Conservation (phyloP, 116 monocot species). For the Cymodocea nodosa region DNA sequence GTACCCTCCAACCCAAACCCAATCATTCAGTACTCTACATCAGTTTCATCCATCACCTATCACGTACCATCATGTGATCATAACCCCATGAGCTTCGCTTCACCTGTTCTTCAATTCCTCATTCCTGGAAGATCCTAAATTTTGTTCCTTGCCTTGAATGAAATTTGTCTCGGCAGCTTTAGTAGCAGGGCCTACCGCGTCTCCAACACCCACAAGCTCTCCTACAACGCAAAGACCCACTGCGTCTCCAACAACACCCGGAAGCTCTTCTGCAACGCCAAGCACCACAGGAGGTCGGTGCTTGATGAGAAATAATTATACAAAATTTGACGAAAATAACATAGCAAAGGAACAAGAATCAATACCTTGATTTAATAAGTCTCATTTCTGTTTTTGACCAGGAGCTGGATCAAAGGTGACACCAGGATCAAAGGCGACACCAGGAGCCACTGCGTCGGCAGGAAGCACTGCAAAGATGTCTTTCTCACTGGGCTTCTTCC, state of each 20-base stretch:
- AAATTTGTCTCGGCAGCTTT: not conserved
- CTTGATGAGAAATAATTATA: not conserved
- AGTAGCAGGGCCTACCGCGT: not conserved
- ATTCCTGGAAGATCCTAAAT: not conserved
- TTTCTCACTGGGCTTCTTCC: slow-evolving; percentile 1
- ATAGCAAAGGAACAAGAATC: not conserved
- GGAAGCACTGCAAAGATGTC: slow-evolving; percentile 2
- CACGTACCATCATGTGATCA: no score
- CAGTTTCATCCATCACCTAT: not conserved
- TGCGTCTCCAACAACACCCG: no score
- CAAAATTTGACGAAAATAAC: not conserved
- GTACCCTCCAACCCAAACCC: not conserved
- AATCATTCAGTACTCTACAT: not conserved
- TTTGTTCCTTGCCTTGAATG: not conserved
- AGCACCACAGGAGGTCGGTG: not conserved
- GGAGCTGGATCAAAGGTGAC: slow-evolving; percentile 5
- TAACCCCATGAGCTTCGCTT: no score
- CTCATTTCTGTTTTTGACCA: not conserved
- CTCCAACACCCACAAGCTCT: not conserved
- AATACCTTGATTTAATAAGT: not conserved
- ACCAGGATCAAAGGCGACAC: slow-evolving; percentile 2
- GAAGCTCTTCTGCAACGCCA: not conserved
- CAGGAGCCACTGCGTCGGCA: not conserved
- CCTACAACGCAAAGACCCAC: not conserved
- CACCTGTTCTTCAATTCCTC: not conserved